Evolutionary conservation across 2,329 filamentous ascomycete genomes (phyloP).

Genomic region (Xenoacremonium recifei): DNA sequence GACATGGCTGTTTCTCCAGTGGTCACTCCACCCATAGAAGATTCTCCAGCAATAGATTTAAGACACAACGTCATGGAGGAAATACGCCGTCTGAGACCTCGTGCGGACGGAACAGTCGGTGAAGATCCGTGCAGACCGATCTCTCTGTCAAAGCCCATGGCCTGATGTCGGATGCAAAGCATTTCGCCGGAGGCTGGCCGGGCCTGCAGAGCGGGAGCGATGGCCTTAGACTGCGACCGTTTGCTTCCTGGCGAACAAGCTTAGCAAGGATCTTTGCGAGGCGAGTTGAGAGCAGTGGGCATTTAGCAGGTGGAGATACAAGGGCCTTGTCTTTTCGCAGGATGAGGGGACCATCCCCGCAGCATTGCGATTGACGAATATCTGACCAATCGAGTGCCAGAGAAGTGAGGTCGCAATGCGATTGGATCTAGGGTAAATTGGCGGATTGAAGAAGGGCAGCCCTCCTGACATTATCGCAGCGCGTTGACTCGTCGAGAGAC

Average conservation of each 20-base stretch:
- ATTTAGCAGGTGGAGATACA: conserved; percentile 2
- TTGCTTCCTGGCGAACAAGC: conserved; percentile 10
- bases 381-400: conserved; percentile 24
- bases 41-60: conserved; percentile 11
- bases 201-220: conserved; percentile 25
- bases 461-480: conserved; percentile 5
- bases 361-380: conserved; percentile 27
- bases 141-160: conserved; percentile 13
- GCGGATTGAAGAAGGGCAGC: conserved; percentile 9
- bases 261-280: conserved; percentile 4
- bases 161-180: conserved; percentile 21
- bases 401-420: conserved; percentile 12
- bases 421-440: conserved; percentile 29
- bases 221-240: conserved; percentile 3
- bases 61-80: conserved; percentile 14
- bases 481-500: conserved; percentile 1
- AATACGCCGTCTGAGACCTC: conserved; percentile 11
- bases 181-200: conserved; percentile 20
- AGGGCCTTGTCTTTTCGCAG: too few species aligned
- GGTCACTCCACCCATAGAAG: conserved; percentile 9
- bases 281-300: too few species aligned
- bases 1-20: conserved; percentile 17
- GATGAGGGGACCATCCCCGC: too few species aligned
- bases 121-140: conserved; percentile 19
- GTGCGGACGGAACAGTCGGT: conserved; percentile 24